Percentiles rank a stretch among this genome's conserved stretches.
Conservation (phyloP, 176 grass and related monocot species). For the Oryza meridionalis region DNA sequence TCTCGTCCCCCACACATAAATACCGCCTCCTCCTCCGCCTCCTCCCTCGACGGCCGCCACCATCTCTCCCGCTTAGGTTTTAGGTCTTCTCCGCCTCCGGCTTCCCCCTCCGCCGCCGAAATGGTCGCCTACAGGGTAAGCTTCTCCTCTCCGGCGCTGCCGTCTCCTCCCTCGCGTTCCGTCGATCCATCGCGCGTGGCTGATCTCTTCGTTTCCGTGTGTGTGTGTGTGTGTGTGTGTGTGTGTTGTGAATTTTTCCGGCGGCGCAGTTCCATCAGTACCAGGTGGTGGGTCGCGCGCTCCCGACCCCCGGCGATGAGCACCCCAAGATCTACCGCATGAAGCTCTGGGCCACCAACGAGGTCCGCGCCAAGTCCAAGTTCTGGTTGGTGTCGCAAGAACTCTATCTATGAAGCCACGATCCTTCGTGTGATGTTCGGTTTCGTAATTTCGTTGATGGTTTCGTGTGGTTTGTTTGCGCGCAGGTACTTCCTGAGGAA, state of each 20-base stretch:
- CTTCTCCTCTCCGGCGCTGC: not conserved
- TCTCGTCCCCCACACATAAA: slow-evolving; percentile 11
- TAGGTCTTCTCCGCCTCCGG: slow-evolving; percentile 42
- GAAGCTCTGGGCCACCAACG: slow-evolving; percentile 97
- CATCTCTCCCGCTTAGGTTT: slow-evolving; percentile 28
- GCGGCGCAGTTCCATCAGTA: slow-evolving; percentile 89
- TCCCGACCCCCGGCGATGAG: slow-evolving; percentile 77
- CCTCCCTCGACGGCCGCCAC: slow-evolving; percentile 41
- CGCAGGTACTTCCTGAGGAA: slow-evolving; percentile 94
- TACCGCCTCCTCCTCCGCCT: not conserved
- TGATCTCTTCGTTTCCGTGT: not conserved
- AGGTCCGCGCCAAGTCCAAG: slow-evolving; percentile 93
- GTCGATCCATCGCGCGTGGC: not conserved
- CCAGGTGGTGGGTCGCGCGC: slow-evolving; percentile 95
- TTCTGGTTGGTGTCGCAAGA: slow-evolving; percentile 64
- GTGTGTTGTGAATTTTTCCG: slow-evolving; percentile 10
- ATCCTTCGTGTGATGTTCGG: not conserved
- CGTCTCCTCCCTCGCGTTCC: not conserved
- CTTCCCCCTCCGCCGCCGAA: slow-evolving; percentile 29
- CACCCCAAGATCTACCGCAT: slow-evolving; percentile 96
- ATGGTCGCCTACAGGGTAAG: slow-evolving; percentile 90
- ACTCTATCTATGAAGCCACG: not conserved
- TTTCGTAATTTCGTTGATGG: not conserved
- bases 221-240: not conserved
- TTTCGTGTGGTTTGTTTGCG: not conserved